These are phyloP conservation scores for Beauveria sp. DNA, from an alignment of 2,329 filamentous ascomycete species.

Conservation along the genomic window DNA sequence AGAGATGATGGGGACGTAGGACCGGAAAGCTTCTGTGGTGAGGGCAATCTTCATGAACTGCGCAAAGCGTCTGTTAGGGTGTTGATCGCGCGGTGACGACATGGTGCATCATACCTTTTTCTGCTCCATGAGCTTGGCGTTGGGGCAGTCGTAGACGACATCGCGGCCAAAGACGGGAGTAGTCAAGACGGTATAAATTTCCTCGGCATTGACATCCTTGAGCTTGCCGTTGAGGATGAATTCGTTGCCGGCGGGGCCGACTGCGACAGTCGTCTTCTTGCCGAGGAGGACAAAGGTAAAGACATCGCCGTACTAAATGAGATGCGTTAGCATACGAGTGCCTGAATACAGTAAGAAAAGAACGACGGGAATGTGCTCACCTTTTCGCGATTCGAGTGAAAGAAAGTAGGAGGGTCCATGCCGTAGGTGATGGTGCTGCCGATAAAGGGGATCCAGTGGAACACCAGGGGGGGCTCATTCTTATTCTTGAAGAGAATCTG, in stretches of 20 bases:
- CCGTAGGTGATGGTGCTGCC: slow-evolving; percentile 91
- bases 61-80: slow-evolving; percentile 13
- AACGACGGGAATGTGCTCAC: slow-evolving; percentile 34
- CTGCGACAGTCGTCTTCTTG: slow-evolving; percentile 79
- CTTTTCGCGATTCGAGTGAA: slow-evolving; percentile 68
- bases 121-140: slow-evolving; percentile 90
- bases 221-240: slow-evolving; percentile 89
- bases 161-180: slow-evolving; percentile 71
- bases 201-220: slow-evolving; percentile 83
- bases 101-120: slow-evolving; percentile 60
- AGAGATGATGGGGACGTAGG: slow-evolving; percentile 72
- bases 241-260: slow-evolving; percentile 78
- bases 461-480: slow-evolving; percentile 73
- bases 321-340: slow-evolving; percentile 31
- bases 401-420: slow-evolving; percentile 89
- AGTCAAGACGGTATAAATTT: slow-evolving; percentile 75
- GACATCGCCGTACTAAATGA: slow-evolving; percentile 66
- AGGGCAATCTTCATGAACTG: slow-evolving; percentile 77
- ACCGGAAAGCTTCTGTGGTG: slow-evolving; percentile 64
- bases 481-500: slow-evolving; percentile 78
- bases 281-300: slow-evolving; percentile 87
- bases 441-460: slow-evolving; percentile 74
- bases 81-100: background rate
- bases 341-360: background rate
- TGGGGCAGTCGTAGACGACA: slow-evolving; percentile 87